These are phyloP conservation scores for Mycena vulgaris DNA, from an alignment of 768 basidiomycete genomes.

Conservation along the genomic window DNA sequence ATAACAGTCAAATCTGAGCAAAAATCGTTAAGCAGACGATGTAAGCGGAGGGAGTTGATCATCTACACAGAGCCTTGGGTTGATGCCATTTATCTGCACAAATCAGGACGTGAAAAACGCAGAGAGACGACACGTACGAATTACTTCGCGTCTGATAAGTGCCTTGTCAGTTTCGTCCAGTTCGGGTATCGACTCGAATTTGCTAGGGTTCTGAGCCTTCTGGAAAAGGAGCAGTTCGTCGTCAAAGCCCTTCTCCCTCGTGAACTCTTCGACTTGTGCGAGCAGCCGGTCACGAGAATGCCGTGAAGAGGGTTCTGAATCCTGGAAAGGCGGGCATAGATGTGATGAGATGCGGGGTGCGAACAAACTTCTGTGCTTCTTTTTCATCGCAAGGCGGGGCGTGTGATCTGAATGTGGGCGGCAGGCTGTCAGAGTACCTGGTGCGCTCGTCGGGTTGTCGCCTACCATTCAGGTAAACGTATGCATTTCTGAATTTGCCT, in stretches of 20 bases:
- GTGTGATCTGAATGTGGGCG: no score
- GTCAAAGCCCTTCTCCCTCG: conserved; percentile 61
- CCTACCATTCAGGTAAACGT: no score
- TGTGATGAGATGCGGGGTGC: background rate
- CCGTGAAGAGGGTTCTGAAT: conserved; percentile 49
- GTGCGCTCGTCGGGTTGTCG: no score
- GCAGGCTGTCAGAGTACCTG: no score
- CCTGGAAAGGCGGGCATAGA: background rate
- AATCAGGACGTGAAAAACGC: background rate
- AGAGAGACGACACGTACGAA: conserved; percentile 36
- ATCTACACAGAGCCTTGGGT: conserved; percentile 59
- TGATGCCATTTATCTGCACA: conserved; percentile 61
- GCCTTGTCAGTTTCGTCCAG: conserved; percentile 56
- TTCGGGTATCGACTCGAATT: conserved; percentile 59
- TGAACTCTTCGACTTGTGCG: conserved; percentile 73
- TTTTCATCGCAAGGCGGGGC: background rate
- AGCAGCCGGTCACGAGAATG: conserved; percentile 71
- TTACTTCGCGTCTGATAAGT: conserved; percentile 62
- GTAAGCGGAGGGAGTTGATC: conserved; percentile 58
- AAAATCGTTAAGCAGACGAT: conserved; percentile 39
- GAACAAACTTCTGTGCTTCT: background rate
- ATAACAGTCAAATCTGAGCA: conserved; percentile 52
- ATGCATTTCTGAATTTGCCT: no score
- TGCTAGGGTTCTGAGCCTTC: conserved; percentile 78
- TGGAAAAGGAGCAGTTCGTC: conserved; percentile 64